A percentile compares a stretch with the other conserved stretches of the same genome.
phyloP scores from a whole-genome alignment of 805 yeast genomes.

The Zygoascus biomembranicola region DNA sequence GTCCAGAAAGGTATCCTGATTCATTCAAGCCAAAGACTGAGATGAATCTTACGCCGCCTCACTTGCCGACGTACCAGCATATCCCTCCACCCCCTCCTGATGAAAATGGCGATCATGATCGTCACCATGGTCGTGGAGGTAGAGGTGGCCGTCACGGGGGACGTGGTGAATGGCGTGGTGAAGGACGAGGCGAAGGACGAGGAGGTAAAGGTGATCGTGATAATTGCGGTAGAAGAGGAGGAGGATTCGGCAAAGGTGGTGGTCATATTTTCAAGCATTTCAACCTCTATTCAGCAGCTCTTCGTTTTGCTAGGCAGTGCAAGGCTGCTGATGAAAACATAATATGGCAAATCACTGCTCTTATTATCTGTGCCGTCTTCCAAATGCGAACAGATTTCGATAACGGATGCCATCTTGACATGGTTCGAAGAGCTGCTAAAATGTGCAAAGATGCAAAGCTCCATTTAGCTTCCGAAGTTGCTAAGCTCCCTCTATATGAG shows the following conservation, averaged over 20 bases:
- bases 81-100: neutral
- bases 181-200: neutral
- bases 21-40: neutral
- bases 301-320: slow-evolving; percentile 46
- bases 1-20: neutral
- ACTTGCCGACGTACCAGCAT: neutral
- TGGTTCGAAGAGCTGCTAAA: slow-evolving; percentile 45
- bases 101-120: neutral
- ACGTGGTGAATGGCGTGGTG: neutral
- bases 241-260: neutral
- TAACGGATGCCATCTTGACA: slow-evolving; percentile 44
- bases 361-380: slow-evolving; percentile 45
- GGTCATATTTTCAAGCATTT: neutral
- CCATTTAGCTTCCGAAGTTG: slow-evolving; percentile 17
- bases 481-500: slow-evolving; percentile 11
- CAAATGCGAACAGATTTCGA: slow-evolving; percentile 56
- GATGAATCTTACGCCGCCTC: neutral
- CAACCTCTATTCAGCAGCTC: slow-evolving; percentile 50
- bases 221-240: neutral
- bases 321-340: slow-evolving; percentile 28
- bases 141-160: neutral
- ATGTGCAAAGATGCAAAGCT: slow-evolving; percentile 28
- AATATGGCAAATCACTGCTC: slow-evolving; percentile 43
- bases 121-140: too few species aligned
- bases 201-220: neutral